phyloP scores from a whole-genome alignment of 306 rosid genomes.

The Ormosia semicastrata region DNA sequence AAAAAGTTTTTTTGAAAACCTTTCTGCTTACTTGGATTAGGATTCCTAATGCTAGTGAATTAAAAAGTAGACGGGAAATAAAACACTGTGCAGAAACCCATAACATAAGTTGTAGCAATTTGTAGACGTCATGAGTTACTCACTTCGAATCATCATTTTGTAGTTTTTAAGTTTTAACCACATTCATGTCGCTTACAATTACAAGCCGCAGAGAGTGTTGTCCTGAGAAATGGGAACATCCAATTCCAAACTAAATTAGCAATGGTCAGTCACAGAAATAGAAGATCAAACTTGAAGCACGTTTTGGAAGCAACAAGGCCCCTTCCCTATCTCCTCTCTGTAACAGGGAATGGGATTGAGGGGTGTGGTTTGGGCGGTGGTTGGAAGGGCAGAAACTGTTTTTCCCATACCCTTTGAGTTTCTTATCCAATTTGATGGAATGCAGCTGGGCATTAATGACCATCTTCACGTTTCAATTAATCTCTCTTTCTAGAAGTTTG shows the following conservation, averaged over 20 bases:
- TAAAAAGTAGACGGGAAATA: background rate
- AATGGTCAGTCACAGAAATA: constrained; percentile 31
- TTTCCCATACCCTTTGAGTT: constrained; percentile 53
- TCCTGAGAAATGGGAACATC: constrained; percentile 57
- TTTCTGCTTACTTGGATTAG: background rate
- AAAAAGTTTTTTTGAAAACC: background rate
- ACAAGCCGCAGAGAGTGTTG: constrained; percentile 42
- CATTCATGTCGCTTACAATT: constrained; percentile 26
- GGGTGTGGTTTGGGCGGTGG: constrained; percentile 79
- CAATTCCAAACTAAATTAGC: constrained; percentile 37
- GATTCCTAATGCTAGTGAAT: background rate
- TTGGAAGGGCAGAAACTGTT: constrained; percentile 55
- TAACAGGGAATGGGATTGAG: constrained; percentile 40
- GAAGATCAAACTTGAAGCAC: constrained; percentile 27
- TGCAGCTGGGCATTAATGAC: constrained; percentile 34
- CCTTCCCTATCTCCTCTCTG: constrained; percentile 25
- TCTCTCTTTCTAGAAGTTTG: background rate
- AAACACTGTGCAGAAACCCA: background rate
- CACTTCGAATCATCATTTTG: background rate
- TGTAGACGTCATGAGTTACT: background rate
- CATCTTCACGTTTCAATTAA: constrained; percentile 1
- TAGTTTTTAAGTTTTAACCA: constrained; percentile 14
- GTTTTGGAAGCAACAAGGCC: constrained; percentile 33
- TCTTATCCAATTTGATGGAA: constrained; percentile 53
- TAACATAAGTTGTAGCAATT: background rate